These are phyloP conservation scores for Actinomucor elegans DNA, from an alignment of 371 early-diverging fungal species.

Conservation along the genomic window DNA sequence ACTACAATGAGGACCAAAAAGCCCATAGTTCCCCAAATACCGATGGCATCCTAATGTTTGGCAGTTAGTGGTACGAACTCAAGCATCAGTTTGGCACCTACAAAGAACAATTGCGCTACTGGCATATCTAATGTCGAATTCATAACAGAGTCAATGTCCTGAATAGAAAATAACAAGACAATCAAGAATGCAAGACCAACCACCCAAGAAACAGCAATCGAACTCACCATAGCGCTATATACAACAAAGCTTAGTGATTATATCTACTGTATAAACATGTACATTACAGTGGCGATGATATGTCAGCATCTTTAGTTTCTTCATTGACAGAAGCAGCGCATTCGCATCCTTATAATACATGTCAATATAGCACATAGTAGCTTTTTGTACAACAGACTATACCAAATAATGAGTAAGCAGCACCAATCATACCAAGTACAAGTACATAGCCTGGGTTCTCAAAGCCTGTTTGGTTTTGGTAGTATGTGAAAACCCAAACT, in stretches of 20 bases:
- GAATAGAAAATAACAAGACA: slow-evolving; percentile 39
- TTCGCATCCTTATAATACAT: slow-evolving; percentile 33
- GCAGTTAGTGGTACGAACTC: neutral
- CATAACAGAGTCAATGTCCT: slow-evolving; percentile 38
- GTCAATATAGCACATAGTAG: neutral
- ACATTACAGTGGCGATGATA: slow-evolving; percentile 35
- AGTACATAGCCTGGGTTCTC: slow-evolving; percentile 38
- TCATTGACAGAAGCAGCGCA: slow-evolving; percentile 43
- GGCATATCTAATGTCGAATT: slow-evolving; percentile 35
- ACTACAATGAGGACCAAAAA: slow-evolving; percentile 51
- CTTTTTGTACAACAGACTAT: slow-evolving; percentile 3
- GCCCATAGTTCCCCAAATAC: slow-evolving; percentile 36
- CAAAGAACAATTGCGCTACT: slow-evolving; percentile 43
- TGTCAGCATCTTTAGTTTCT: slow-evolving; percentile 47
- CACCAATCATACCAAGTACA: slow-evolving; percentile 44
- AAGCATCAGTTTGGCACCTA: slow-evolving; percentile 3
- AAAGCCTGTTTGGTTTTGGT: slow-evolving; percentile 45
- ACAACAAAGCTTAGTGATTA: neutral
- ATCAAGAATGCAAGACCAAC: slow-evolving; percentile 37
- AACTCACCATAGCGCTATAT: slow-evolving; percentile 39
- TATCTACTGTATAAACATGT: neutral
- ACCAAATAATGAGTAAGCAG: slow-evolving; percentile 48
- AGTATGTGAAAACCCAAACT: slow-evolving; percentile 38
- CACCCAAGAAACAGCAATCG: slow-evolving; percentile 40
- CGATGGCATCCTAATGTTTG: slow-evolving; percentile 51